phyloP scores from a whole-genome alignment of 192 early-diverging fungal genomes.

The Oehlia diaphana region DNA sequence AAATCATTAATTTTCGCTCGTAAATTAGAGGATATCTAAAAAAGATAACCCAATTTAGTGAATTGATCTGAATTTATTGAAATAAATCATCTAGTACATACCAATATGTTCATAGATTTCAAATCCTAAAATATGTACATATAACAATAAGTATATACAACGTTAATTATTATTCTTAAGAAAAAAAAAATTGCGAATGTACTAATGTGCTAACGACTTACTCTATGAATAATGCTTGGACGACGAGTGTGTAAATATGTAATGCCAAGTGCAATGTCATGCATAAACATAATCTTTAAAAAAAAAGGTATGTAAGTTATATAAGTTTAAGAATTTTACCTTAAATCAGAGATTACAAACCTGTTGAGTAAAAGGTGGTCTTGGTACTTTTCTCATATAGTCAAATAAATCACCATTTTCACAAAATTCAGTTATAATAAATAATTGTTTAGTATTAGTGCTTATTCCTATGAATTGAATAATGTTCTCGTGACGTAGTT shows the following conservation, averaged over 20 bases:
- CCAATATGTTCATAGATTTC: slow-evolving; percentile 77
- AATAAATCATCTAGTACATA: slow-evolving; percentile 22
- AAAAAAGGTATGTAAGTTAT: neutral
- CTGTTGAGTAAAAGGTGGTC: slow-evolving; percentile 64
- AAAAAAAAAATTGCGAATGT: neutral
- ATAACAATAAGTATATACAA: neutral
- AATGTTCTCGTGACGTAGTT: slow-evolving; percentile 75
- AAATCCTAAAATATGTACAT: slow-evolving; percentile 48
- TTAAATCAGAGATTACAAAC: slow-evolving; percentile 30
- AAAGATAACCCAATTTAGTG: neutral
- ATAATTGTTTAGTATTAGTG: slow-evolving; percentile 63
- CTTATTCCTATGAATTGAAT: slow-evolving; percentile 73
- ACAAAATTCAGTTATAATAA: slow-evolving; percentile 75
- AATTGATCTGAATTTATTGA: neutral
- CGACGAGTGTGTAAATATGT: slow-evolving; percentile 71
- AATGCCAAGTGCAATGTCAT: slow-evolving; percentile 72
- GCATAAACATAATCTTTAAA: slow-evolving; percentile 67
- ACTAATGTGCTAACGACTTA: slow-evolving; percentile 26
- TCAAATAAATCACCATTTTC: slow-evolving; percentile 76
- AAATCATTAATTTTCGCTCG: slow-evolving; percentile 81
- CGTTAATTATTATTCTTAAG: slow-evolving; percentile 2
- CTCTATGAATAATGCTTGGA: slow-evolving; percentile 73
- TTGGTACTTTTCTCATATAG: slow-evolving; percentile 62
- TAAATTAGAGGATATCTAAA: slow-evolving; percentile 54
- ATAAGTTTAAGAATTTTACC: too few species aligned